Evolutionary conservation across 2,329 filamentous ascomycete genomes (phyloP).

Genomic region (Pseudogymnoascus sp.): DNA sequence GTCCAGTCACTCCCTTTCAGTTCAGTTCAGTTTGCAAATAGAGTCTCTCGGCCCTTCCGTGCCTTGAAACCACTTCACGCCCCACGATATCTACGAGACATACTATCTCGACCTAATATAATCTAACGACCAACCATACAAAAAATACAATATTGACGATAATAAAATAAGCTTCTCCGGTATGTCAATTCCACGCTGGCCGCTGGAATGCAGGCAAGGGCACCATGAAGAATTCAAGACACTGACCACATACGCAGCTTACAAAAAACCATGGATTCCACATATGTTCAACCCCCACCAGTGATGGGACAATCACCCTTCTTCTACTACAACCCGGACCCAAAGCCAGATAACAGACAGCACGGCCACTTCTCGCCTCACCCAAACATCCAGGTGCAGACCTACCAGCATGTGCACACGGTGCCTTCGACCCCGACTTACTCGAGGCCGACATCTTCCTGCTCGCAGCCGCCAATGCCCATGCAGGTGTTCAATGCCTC

Average conservation of each 20-base stretch:
- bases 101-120: background rate
- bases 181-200: slow-evolving; percentile 14
- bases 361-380: slow-evolving; percentile 67
- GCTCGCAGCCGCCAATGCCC: slow-evolving; percentile 46
- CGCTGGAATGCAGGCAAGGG: slow-evolving; percentile 16
- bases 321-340: slow-evolving; percentile 80
- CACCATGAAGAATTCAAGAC: slow-evolving; percentile 12
- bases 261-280: slow-evolving; percentile 24
- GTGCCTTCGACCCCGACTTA: slow-evolving; percentile 56
- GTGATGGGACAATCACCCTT: slow-evolving; percentile 66
- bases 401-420: slow-evolving; percentile 46
- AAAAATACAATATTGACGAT: slow-evolving; percentile 10
- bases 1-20: slow-evolving; percentile 30
- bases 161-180: slow-evolving; percentile 12
- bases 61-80: slow-evolving; percentile 10
- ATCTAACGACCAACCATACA: background rate
- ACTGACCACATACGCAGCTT: slow-evolving; percentile 19
- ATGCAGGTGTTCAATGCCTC: slow-evolving; percentile 22
- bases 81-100: slow-evolving; percentile 1
- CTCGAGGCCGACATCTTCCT: slow-evolving; percentile 56
- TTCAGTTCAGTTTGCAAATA: background rate
- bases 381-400: slow-evolving; percentile 41
- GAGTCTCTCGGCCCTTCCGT: slow-evolving; percentile 14
- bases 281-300: slow-evolving; percentile 33
- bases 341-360: slow-evolving; percentile 61